phyloP scores from a whole-genome alignment of 495 filamentous ascomycete genomes.

The Achaetomiella virescens region DNA sequence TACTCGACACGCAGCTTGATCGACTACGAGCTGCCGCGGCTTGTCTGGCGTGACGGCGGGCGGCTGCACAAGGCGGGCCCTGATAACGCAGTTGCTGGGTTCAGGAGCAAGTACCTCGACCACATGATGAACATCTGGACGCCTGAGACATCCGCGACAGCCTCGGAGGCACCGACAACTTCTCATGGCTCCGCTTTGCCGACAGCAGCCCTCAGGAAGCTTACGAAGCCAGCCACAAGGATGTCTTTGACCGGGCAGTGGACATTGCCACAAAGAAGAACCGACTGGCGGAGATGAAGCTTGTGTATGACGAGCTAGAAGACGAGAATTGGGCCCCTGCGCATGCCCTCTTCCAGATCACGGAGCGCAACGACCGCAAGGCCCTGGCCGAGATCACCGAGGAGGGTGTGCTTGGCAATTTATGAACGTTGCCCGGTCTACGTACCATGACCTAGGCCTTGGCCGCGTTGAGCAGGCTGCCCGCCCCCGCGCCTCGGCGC shows the following conservation, averaged over 20 bases:
- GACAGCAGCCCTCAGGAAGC: constrained; percentile 71
- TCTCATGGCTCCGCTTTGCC: constrained; percentile 86
- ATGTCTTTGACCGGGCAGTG: constrained; percentile 55
- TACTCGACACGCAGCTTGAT: constrained; percentile 87
- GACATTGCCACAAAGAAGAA: constrained; percentile 47
- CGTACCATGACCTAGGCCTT: constrained; percentile 64
- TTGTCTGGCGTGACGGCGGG: constrained; percentile 70
- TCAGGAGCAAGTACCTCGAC: constrained; percentile 62
- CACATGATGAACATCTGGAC: constrained; percentile 87
- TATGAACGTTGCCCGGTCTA: constrained; percentile 67
- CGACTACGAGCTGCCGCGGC: constrained; percentile 71
- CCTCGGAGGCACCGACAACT: constrained; percentile 52
- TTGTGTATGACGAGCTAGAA: constrained; percentile 39
- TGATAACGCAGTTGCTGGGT: constrained; percentile 69
- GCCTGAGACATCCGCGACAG: constrained; percentile 66
- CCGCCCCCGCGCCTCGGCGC: constrained; percentile 69
- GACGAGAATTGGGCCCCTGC: constrained; percentile 59
- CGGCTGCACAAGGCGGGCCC: constrained; percentile 70
- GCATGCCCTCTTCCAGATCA: constrained; percentile 75
- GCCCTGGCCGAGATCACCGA: constrained; percentile 63
- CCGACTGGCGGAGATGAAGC: constrained; percentile 41
- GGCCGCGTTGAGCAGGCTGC: constrained; percentile 73
- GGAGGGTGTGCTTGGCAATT: constrained; percentile 68
- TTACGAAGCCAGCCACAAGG: constrained; percentile 52
- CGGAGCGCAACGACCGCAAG: constrained; percentile 58